phyloP scores from a whole-genome alignment of 148 eudicot species.

The Rhododendron williamsianum region DNA sequence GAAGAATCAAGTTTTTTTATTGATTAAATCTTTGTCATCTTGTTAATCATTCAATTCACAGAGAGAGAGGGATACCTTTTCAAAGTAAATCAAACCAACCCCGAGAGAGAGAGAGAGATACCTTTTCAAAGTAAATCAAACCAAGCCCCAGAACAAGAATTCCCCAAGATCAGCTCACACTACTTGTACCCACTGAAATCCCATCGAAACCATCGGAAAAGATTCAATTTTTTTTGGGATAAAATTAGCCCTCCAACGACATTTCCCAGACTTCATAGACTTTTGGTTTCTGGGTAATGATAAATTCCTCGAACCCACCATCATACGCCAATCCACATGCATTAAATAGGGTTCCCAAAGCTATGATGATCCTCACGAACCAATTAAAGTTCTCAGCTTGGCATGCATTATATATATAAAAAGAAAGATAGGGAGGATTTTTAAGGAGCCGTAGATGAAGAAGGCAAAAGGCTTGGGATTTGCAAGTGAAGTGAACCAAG shows the following conservation, averaged over 20 bases:
- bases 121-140: constrained; percentile 17
- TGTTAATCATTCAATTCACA: constrained; percentile 11
- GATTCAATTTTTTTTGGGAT: constrained; percentile 19
- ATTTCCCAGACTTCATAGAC: constrained; percentile 3
- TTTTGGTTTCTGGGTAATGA: constrained; percentile 17
- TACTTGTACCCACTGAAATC: neutral
- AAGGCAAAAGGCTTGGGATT: constrained; percentile 31
- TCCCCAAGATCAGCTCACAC: constrained; percentile 18
- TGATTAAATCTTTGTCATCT: constrained; percentile 1
- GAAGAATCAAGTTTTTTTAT: constrained; percentile 9
- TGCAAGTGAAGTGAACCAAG: constrained; percentile 23
- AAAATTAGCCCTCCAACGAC: constrained; percentile 17
- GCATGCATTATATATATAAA: neutral
- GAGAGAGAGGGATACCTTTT: constrained; percentile 24
- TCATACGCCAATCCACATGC: constrained; percentile 37
- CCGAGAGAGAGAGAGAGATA: constrained; percentile 15
- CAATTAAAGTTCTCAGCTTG: constrained; percentile 9
- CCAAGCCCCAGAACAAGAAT: constrained; percentile 15
- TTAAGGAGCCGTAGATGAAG: constrained; percentile 20
- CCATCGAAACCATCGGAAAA: constrained; percentile 26
- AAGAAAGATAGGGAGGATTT: neutral
- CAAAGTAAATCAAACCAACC: constrained; percentile 13
- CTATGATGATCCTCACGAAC: constrained; percentile 19
- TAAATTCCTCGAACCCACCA: constrained; percentile 26
- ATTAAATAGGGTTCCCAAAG: constrained; percentile 16